These are phyloP conservation scores for Sugiyamaella boreocaroliniensis DNA, from an alignment of 805 yeast genomes.

Conservation along the genomic window DNA sequence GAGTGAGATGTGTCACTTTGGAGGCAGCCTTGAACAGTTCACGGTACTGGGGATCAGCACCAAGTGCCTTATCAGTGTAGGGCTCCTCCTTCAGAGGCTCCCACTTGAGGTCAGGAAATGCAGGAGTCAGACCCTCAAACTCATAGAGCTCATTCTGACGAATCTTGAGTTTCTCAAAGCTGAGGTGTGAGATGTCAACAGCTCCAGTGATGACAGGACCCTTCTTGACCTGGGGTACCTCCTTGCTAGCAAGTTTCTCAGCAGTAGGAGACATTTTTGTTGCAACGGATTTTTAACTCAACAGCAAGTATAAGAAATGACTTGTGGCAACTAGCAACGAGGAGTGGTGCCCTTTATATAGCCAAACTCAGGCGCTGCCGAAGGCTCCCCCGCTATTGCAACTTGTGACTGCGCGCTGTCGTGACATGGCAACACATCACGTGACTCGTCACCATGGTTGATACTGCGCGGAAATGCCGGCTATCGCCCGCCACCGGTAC, in stretches of 20 bases:
- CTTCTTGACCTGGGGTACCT: background rate
- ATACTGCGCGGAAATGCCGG: background rate
- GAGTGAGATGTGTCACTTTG: slow-evolving; percentile 44
- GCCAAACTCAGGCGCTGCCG: background rate
- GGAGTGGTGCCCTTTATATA: background rate
- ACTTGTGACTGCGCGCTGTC: background rate
- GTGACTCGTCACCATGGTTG: background rate
- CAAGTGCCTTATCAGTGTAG: slow-evolving; percentile 23
- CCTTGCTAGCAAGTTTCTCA: background rate
- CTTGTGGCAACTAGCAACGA: background rate
- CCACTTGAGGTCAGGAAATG: slow-evolving; percentile 30
- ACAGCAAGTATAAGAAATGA: background rate
- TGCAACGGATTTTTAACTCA: background rate
- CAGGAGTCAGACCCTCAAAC: slow-evolving; percentile 26
- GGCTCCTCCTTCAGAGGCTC: slow-evolving; percentile 23
- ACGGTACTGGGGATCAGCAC: slow-evolving; percentile 27
- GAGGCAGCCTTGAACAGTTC: slow-evolving; percentile 25
- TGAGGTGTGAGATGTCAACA: slow-evolving; percentile 1
- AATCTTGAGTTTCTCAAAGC: slow-evolving; percentile 1
- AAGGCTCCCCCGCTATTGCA: background rate
- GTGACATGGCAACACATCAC: background rate
- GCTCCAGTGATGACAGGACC: background rate
- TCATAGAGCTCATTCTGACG: slow-evolving; percentile 17
- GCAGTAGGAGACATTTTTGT: background rate
- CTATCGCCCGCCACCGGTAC: background rate